Percentiles rank a stretch among this genome's conserved stretches.
Evolutionary conservation across 805 yeast genomes (phyloP).

Genomic region (Saccharomycopsis babjevae): DNA sequence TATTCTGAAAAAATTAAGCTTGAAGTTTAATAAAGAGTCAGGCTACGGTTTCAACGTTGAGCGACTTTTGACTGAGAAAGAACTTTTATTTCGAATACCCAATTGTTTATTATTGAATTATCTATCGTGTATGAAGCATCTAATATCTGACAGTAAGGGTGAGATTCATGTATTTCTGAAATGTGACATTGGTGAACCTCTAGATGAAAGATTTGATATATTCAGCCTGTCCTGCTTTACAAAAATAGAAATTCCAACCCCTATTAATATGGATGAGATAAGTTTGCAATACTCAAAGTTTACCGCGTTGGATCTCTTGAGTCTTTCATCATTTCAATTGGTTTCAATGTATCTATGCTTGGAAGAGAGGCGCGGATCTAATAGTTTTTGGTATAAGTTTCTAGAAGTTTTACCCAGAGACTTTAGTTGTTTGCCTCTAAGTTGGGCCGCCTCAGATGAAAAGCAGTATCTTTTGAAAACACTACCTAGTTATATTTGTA

Average conservation of each 20-base stretch:
- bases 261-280: neutral
- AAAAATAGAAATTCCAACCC: neutral
- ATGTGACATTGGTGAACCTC: neutral
- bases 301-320: neutral
- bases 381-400: slow-evolving; percentile 10
- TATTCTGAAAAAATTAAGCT: neutral
- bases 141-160: neutral
- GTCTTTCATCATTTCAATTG: slow-evolving; percentile 10
- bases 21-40: neutral
- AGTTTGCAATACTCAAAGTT: neutral
- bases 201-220: neutral
- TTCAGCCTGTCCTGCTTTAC: neutral
- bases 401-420: slow-evolving; percentile 6
- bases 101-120: slow-evolving; percentile 7
- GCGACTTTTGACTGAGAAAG: neutral
- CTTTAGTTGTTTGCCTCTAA: neutral
- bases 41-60: slow-evolving; percentile 6
- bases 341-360: slow-evolving; percentile 4
- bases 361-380: neutral
- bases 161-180: neutral
- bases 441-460: neutral
- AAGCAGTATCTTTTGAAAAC: neutral
- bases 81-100: slow-evolving; percentile 6
- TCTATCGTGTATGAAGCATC: slow-evolving; percentile 6
- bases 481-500: neutral